A percentile compares a stretch with the other conserved stretches of the same genome.
These are phyloP conservation scores for Farysia itapuensis DNA, from an alignment of 1,284 basidiomycete genomes.

Conservation along the genomic window DNA sequence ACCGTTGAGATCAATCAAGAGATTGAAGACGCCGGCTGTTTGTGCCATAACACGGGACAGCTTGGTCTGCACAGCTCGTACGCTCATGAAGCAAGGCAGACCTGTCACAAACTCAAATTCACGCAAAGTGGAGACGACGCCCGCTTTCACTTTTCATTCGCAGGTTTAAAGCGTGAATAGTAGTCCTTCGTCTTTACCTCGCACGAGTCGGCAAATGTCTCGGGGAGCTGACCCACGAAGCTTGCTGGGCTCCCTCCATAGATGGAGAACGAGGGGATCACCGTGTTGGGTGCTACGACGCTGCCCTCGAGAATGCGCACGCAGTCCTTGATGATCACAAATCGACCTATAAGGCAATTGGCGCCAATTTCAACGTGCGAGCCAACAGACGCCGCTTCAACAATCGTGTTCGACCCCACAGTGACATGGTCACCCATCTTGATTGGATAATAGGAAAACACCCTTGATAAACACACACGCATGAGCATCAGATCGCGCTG, in stretches of 20 bases:
- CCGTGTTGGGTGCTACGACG: slow-evolving; percentile 86
- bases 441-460: slow-evolving; percentile 97
- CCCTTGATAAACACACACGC: slow-evolving; percentile 57
- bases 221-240: slow-evolving; percentile 76
- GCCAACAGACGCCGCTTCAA: slow-evolving; percentile 93
- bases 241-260: slow-evolving; percentile 87
- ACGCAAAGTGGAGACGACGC: no score
- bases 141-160: slow-evolving; percentile 5
- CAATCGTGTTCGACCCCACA: slow-evolving; percentile 80
- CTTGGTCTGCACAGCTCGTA: no score
- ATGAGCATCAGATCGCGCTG: no score
- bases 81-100: no score
- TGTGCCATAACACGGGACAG: neutral
- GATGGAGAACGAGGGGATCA: slow-evolving; percentile 81
- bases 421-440: slow-evolving; percentile 93
- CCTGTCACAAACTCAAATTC: no score
- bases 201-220: slow-evolving; percentile 80
- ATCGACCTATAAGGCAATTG: slow-evolving; percentile 93
- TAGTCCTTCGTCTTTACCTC: slow-evolving; percentile 77
- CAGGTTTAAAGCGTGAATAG: slow-evolving; percentile 69
- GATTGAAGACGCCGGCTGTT: slow-evolving; percentile 21
- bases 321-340: slow-evolving; percentile 94
- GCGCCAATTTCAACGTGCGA: slow-evolving; percentile 92
- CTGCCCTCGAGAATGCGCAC: slow-evolving; percentile 83
- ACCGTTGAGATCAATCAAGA: slow-evolving; percentile 35